A percentile compares a stretch with the other conserved stretches of the same genome.
Conservation (phyloP, 1,139 yeast species). For the Wickerhamomyces sp. region DNA sequence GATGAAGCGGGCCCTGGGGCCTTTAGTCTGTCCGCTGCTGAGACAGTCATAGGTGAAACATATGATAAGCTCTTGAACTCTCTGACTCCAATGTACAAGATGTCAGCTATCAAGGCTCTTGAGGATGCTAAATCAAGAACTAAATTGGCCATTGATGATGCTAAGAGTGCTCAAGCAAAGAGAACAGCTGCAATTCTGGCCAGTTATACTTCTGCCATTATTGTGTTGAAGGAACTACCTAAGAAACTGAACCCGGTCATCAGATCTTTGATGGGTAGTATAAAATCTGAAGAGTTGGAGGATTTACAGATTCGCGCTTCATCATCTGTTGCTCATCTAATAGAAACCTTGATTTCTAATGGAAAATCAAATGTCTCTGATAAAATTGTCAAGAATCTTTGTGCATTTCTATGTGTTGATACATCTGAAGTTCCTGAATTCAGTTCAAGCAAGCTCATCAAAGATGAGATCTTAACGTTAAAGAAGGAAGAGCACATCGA, state of each 20-base stretch:
- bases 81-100: conserved; percentile 68
- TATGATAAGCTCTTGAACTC: conserved; percentile 61
- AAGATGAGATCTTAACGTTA: conserved; percentile 64
- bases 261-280: conserved; percentile 87
- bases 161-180: conserved; percentile 47
- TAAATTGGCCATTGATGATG: conserved; percentile 62
- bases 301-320: conserved; percentile 73
- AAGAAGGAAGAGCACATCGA: conserved; percentile 73
- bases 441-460: conserved; percentile 55
- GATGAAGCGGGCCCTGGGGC: conserved; percentile 94
- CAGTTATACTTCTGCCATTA: conserved; percentile 69
- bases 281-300: conserved; percentile 68
- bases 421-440: conserved; percentile 96
- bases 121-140: conserved; percentile 79
- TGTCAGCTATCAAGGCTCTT: conserved; percentile 66
- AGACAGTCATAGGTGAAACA: conserved; percentile 59
- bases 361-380: conserved; percentile 75
- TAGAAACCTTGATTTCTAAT: conserved; percentile 48
- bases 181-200: conserved; percentile 67
- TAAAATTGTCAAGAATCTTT: conserved; percentile 82
- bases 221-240: conserved; percentile 60
- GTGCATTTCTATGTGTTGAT: conserved; percentile 93
- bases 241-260: conserved; percentile 85
- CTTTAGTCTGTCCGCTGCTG: conserved; percentile 76
- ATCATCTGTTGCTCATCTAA: conserved; percentile 58